These are phyloP conservation scores for Cryomyces antarcticus DNA, from an alignment of 495 filamentous ascomycete genomes.

Conservation along the genomic window DNA sequence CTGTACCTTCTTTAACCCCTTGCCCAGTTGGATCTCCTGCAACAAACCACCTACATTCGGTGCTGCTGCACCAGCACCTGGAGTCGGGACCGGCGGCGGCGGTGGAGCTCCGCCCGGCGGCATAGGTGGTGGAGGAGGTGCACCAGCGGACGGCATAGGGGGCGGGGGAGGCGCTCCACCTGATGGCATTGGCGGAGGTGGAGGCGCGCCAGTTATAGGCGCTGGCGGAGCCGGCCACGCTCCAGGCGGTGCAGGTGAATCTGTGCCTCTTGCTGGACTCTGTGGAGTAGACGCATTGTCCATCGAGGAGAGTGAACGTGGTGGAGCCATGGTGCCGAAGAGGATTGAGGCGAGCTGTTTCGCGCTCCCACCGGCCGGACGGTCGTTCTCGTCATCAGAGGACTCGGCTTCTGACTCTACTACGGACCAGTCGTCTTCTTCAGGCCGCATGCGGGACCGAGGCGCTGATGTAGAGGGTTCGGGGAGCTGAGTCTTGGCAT, in stretches of 20 bases:
- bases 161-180: slow-evolving; percentile 28
- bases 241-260: slow-evolving; percentile 17
- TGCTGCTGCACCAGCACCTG: slow-evolving; percentile 15
- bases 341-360: slow-evolving; percentile 79
- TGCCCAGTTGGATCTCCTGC: slow-evolving; percentile 64
- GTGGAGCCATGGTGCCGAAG: slow-evolving; percentile 93
- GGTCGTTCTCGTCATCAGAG: slow-evolving; percentile 43
- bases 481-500: slow-evolving; percentile 13
- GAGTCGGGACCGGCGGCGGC: slow-evolving; percentile 21
- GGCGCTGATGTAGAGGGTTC: slow-evolving; percentile 12
- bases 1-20: slow-evolving; percentile 54
- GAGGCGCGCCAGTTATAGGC: slow-evolving; percentile 19
- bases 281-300: slow-evolving; percentile 32
- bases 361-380: slow-evolving; percentile 57
- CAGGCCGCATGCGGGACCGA: slow-evolving; percentile 36
- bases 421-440: slow-evolving; percentile 81
- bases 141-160: slow-evolving; percentile 18
- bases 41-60: slow-evolving; percentile 40
- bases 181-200: slow-evolving; percentile 29
- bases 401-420: slow-evolving; percentile 36
- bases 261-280: not conserved
- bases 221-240: slow-evolving; percentile 25
- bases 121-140: slow-evolving; percentile 22
- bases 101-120: slow-evolving; percentile 19
- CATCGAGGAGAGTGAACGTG: slow-evolving; percentile 66